These are phyloP conservation scores for Calonectria crousiana DNA, from an alignment of 2,329 filamentous ascomycete species.

Conservation along the genomic window DNA sequence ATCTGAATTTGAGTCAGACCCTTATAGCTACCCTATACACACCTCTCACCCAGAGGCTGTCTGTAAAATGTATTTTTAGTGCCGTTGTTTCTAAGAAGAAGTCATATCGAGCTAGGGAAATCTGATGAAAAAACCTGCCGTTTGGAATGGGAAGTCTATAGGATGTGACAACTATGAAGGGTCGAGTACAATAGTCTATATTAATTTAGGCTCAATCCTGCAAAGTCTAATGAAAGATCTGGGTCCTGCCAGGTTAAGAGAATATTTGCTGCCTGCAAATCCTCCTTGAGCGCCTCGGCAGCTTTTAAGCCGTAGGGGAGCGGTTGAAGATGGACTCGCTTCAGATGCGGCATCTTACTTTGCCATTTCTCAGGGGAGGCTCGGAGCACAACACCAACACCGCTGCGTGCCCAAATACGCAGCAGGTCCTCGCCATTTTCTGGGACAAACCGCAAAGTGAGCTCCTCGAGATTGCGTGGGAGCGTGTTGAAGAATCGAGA, in stretches of 20 bases:
- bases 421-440: conserved; percentile 7
- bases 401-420: conserved; percentile 6
- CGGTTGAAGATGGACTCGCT: neutral
- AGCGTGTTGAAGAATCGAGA: neutral
- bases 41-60: too few relatives aligned
- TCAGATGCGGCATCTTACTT: neutral
- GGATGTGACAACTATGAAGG: too few relatives aligned
- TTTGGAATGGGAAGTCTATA: too few relatives aligned
- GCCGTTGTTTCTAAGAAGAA: too few relatives aligned
- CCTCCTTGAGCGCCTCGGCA: neutral
- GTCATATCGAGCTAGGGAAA: too few relatives aligned
- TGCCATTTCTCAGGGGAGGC: conserved; percentile 1
- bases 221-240: neutral
- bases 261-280: neutral
- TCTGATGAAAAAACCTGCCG: too few relatives aligned
- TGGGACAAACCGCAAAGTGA: neutral
- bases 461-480: neutral
- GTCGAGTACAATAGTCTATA: neutral
- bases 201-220: neutral
- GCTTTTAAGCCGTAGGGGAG: neutral
- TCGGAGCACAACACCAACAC: neutral
- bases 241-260: neutral
- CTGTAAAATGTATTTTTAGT: too few relatives aligned
- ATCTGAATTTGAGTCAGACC: too few relatives aligned
- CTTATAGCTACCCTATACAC: too few relatives aligned